Evolutionary conservation across 2,329 filamentous ascomycete genomes (phyloP), one percentile per base, ranked within the genome.

Genomic region (Pseudogymnoascus sp.): DNA sequence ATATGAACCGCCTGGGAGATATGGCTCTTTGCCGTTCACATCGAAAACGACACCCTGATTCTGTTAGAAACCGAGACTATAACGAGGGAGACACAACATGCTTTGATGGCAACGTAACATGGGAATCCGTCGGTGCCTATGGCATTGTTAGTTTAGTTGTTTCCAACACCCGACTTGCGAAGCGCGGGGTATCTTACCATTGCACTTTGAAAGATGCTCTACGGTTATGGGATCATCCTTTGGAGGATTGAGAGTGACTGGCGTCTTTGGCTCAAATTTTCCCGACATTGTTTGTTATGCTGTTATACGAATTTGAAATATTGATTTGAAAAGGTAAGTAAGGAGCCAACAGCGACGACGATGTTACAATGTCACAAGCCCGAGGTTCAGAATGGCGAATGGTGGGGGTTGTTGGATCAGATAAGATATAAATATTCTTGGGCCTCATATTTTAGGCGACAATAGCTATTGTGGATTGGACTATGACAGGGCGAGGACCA

Each of bases 1-100:
- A 75, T 99, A 99, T 65, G 87, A 86, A 58, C 90, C 92, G 25
- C 86, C 88, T 8, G 89, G 86, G 55, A 86, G 85, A 74, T 99
- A 99, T 13, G 89, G 86, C 67, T 89, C 86, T 75, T 97, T 99
- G 60, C 88, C 89, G 25, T 85, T 91, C 64, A 99, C 94, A 72
- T 99, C 93, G 72, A 97, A 99, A 60, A 99, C 88, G 64, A 88
- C 90, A 69, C 94, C 93, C 88, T 96, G 63, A 61, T 42, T 60
- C 15, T 61, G 45, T 55, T 40, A 65, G 61, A 40, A 15, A 62
- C 62, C 45, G 39, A n/a, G 6, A 58, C 29, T 62, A 10, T 33
- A 55, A 55, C 9, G 48, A 21, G 29, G 9, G 9, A 15, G 29
- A 8, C 40, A 36, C 13, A 21, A 27, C 67, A 40, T 76, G 84